Percentiles rank a stretch among this genome's conserved stretches.
Evolutionary conservation across 1,284 basidiomycete species (phyloP).

Genomic region (Apiotrichum siamense): DNA sequence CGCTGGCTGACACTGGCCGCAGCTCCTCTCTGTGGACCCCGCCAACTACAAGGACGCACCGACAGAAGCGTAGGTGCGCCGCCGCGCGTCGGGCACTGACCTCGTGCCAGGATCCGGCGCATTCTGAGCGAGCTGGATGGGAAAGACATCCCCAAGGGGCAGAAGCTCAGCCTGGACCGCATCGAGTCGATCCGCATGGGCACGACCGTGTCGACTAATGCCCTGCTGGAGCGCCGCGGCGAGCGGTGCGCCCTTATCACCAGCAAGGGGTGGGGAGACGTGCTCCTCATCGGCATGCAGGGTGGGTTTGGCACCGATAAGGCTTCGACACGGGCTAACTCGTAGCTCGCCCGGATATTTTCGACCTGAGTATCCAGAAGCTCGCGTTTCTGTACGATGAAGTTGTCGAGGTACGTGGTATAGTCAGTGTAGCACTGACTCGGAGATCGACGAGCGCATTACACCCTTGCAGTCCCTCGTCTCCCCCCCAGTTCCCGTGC

Average conservation of each 20-base stretch:
- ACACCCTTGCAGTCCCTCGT: slow-evolving; percentile 57
- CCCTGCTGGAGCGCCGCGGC: slow-evolving; percentile 87
- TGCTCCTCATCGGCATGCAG: slow-evolving; percentile 37
- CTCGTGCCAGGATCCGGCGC: slow-evolving; percentile 64
- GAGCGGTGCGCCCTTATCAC: slow-evolving; percentile 89
- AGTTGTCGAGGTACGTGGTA: slow-evolving; percentile 64
- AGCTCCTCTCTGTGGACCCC: slow-evolving; percentile 78
- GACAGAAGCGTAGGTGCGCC: slow-evolving; percentile 48
- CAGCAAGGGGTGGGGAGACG: slow-evolving; percentile 64
- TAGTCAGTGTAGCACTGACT: background rate
- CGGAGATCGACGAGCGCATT: slow-evolving; percentile 71
- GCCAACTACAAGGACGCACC: slow-evolving; percentile 89
- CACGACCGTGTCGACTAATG: slow-evolving; percentile 77
- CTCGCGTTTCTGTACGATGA: slow-evolving; percentile 71
- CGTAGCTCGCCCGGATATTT: slow-evolving; percentile 68
- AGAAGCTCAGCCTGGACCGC: slow-evolving; percentile 50
- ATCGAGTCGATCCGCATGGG: slow-evolving; percentile 42
- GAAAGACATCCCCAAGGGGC: slow-evolving; percentile 59
- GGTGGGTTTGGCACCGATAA: no score
- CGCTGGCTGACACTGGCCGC: background rate
- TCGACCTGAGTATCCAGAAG: slow-evolving; percentile 78
- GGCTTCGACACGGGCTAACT: no score
- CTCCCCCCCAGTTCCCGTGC: slow-evolving; percentile 17
- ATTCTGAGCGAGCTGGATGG: slow-evolving; percentile 73
- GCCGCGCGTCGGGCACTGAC: background rate